Evolutionary conservation across 2,329 filamentous ascomycete genomes (phyloP).

Genomic region (Zasmidium citrigriseum): DNA sequence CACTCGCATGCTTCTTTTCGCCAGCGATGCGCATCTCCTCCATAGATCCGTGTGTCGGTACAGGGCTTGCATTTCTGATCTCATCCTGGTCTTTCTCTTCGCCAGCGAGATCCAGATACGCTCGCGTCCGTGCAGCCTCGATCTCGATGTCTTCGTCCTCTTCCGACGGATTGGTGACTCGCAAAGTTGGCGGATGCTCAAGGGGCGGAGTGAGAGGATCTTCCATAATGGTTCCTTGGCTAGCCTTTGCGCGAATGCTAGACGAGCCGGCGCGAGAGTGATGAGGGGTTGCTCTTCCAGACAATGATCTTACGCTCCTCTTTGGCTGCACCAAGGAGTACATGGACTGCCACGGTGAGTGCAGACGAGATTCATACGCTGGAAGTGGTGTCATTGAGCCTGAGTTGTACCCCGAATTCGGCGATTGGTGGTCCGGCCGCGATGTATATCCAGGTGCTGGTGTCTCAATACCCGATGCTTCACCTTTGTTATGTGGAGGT

Average conservation of each 20-base stretch:
- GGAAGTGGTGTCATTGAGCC: conserved; percentile 19
- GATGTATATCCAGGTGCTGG: conserved; percentile 23
- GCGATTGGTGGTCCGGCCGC: conserved; percentile 2
- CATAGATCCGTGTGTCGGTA: conserved; percentile 1
- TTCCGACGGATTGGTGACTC: not conserved
- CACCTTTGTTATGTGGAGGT: not conserved
- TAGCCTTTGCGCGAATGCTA: not conserved
- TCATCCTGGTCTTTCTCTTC: conserved; percentile 10
- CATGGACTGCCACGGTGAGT: conserved; percentile 15
- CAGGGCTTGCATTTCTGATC: conserved; percentile 14
- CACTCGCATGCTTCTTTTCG: conserved; percentile 17
- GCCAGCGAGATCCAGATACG: conserved; percentile 16
- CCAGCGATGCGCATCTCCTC: not conserved
- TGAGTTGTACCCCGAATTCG: conserved; percentile 8
- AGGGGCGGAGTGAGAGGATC: not conserved
- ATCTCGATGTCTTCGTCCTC: not conserved
- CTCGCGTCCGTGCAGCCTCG: conserved; percentile 9
- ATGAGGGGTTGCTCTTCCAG: conserved; percentile 3
- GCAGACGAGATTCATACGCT: conserved; percentile 14
- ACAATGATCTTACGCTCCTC: not conserved
- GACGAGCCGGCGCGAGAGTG: conserved; percentile 9
- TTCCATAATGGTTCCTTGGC: not conserved
- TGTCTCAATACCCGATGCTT: conserved; percentile 13
- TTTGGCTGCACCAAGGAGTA: conserved; percentile 7
- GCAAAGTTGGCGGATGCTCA: not conserved